Conservation (phyloP, 2,329 filamentous ascomycete genomes). For the Nigrograna mackinnonii region DNA sequence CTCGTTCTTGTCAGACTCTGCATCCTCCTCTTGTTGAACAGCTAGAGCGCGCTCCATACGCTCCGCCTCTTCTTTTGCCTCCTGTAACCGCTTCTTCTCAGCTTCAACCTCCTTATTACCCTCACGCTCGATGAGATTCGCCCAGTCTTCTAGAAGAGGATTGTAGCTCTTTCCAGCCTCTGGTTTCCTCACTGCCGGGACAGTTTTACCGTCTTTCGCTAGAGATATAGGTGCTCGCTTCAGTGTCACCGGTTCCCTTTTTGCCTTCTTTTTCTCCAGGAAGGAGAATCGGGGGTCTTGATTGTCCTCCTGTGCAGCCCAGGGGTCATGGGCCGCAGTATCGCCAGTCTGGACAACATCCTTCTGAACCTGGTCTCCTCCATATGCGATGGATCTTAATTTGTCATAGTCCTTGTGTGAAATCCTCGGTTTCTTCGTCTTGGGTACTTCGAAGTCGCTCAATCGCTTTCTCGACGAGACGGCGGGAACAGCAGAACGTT, state of each 20-base stretch:
- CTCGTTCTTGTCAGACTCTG: constrained; percentile 81
- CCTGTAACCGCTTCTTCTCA: constrained; percentile 73
- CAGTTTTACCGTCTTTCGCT: constrained; percentile 75
- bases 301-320: constrained; percentile 61
- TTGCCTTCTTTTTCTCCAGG: constrained; percentile 66
- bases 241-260: constrained; percentile 75
- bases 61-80: constrained; percentile 68
- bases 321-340: constrained; percentile 72
- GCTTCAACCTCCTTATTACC: constrained; percentile 78
- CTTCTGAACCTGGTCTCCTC: constrained; percentile 62
- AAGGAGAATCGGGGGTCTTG: constrained; percentile 65
- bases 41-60: constrained; percentile 72
- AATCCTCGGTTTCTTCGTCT: constrained; percentile 79
- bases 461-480: constrained; percentile 78
- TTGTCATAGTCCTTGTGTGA: constrained; percentile 82
- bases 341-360: constrained; percentile 60
- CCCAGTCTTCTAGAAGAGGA: constrained; percentile 84
- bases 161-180: constrained; percentile 90
- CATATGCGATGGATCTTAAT: constrained; percentile 74
- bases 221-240: constrained; percentile 79
- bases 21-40: constrained; percentile 74
- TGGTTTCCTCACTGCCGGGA: constrained; percentile 79
- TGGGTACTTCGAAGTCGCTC: constrained; percentile 69
- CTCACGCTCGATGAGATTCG: constrained; percentile 72
- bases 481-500: constrained; percentile 79